These are phyloP conservation scores for Penicillium brasilianum DNA, from an alignment of 2,329 filamentous ascomycete genomes.

Conservation along the genomic window DNA sequence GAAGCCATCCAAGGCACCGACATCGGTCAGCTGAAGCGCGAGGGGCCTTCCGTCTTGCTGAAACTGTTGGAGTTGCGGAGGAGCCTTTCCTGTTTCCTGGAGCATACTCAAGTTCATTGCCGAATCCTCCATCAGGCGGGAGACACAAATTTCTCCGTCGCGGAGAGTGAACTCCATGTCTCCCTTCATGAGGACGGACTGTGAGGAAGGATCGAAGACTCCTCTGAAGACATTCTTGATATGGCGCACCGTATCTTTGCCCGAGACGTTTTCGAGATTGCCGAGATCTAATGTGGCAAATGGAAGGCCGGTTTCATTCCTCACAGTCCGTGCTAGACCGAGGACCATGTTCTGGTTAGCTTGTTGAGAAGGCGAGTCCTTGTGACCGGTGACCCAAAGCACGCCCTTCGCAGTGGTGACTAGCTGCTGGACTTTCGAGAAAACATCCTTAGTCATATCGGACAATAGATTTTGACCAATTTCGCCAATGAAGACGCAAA, in stretches of 20 bases:
- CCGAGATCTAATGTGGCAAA: slow-evolving; percentile 31
- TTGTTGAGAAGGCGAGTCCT: slow-evolving; percentile 21
- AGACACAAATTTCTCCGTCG: slow-evolving; percentile 27
- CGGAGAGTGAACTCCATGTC: slow-evolving; percentile 32
- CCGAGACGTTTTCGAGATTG: slow-evolving; percentile 23
- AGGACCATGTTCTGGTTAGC: slow-evolving; percentile 28
- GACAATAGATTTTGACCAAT: slow-evolving; percentile 28
- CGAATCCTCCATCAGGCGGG: slow-evolving; percentile 29
- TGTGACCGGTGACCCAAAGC: slow-evolving; percentile 29
- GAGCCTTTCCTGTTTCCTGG: slow-evolving; percentile 27
- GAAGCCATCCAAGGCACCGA: slow-evolving; percentile 30
- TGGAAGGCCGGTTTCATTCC: slow-evolving; percentile 29
- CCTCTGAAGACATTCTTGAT: slow-evolving; percentile 28
- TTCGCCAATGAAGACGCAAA: slow-evolving; percentile 31
- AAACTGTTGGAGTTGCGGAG: slow-evolving; percentile 29
- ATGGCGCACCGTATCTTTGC: slow-evolving; percentile 24
- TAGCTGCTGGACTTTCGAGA: slow-evolving; percentile 25
- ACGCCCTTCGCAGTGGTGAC: slow-evolving; percentile 26
- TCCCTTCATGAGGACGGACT: slow-evolving; percentile 23
- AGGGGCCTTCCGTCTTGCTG: slow-evolving; percentile 30
- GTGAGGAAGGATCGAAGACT: slow-evolving; percentile 19
- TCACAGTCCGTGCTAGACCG: slow-evolving; percentile 30
- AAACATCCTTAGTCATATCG: slow-evolving; percentile 23
- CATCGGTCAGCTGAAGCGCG: slow-evolving; percentile 20
- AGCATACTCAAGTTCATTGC: slow-evolving; percentile 30